Evolutionary conservation across 2,329 filamentous ascomycete genomes (phyloP).

Genomic region (Ophiocordyceps unilateralis): DNA sequence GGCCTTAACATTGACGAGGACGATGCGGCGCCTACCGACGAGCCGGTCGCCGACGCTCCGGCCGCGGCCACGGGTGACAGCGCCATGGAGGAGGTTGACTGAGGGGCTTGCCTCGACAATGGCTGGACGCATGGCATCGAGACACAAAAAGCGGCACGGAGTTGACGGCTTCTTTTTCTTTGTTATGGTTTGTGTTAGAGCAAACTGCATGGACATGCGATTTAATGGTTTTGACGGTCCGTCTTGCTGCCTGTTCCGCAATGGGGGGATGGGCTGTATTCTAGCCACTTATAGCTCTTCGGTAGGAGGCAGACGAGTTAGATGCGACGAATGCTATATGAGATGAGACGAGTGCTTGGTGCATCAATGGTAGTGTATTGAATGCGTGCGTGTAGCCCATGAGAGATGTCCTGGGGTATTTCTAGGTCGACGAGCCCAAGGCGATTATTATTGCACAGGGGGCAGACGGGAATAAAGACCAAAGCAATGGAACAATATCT

Average conservation of each 20-base stretch:
- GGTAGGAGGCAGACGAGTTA: constrained; percentile 16
- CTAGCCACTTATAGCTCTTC: constrained; percentile 16
- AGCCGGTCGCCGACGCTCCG: constrained; percentile 42
- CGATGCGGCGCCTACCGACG: constrained; percentile 47
- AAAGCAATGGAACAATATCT: not conserved
- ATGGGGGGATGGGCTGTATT: constrained; percentile 14
- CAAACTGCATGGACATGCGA: constrained; percentile 16
- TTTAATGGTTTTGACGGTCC: constrained; percentile 10
- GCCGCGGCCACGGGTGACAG: constrained; percentile 53
- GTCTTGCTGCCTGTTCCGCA: constrained; percentile 11
- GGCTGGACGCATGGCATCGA: constrained; percentile 10
- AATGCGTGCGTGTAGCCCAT: not conserved
- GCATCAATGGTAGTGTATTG: too few species aligned
- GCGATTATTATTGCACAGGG: too few species aligned
- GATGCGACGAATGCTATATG: constrained; percentile 16
- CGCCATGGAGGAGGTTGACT: constrained; percentile 99
- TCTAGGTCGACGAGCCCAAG: too few species aligned
- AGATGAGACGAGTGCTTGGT: not conserved
- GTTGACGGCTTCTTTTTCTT: constrained; percentile 14
- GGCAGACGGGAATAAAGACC: too few species aligned
- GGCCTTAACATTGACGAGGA: constrained; percentile 95
- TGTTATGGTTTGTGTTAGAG: constrained; percentile 9
- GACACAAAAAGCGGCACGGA: constrained; percentile 25
- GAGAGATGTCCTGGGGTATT: too few species aligned
- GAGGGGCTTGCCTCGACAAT: constrained; percentile 22